These are phyloP conservation scores for Hericium coralloides DNA, from an alignment of 768 basidiomycete genomes.

Conservation along the genomic window DNA sequence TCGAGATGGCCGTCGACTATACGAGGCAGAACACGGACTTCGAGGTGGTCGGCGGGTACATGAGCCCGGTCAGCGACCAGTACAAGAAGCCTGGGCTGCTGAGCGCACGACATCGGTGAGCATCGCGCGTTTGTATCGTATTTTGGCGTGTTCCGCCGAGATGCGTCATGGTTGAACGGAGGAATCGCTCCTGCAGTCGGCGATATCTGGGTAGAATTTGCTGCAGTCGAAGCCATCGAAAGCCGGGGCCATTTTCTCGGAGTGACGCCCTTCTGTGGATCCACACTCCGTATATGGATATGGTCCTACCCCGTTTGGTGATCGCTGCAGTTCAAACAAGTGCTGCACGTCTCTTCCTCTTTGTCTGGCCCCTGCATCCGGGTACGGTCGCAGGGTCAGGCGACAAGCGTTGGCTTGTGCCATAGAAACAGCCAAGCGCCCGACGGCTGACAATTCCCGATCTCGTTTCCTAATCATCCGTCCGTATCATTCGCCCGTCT, in stretches of 20 bases:
- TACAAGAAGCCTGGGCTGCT: constrained; percentile 97
- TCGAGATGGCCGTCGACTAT: constrained; percentile 99
- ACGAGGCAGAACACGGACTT: constrained; percentile 86
- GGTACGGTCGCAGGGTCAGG: too few relatives aligned
- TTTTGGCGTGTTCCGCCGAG: background rate
- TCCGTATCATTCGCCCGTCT: background rate
- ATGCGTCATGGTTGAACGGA: background rate
- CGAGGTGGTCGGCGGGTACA: constrained; percentile 91
- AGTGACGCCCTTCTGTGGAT: too few relatives aligned
- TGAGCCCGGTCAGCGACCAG: constrained; percentile 91
- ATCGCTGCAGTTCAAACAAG: too few relatives aligned
- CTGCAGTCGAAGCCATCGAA: too few relatives aligned
- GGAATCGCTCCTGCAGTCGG: background rate
- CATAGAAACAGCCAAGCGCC: too few relatives aligned
- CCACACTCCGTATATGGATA: too few relatives aligned
- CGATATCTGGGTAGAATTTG: background rate
- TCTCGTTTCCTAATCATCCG: background rate
- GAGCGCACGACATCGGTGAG: constrained; percentile 82
- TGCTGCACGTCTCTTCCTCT: too few relatives aligned
- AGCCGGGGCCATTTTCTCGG: too few relatives aligned
- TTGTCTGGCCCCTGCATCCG: too few relatives aligned
- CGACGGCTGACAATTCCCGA: too few relatives aligned
- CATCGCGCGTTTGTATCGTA: constrained; percentile 12
- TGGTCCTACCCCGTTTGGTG: too few relatives aligned
- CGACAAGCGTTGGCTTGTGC: too few relatives aligned